Evolutionary conservation across 257 asterid species (phyloP), one percentile per base, ranked within the genome.

Genomic region (Primulina huaijiensis): DNA sequence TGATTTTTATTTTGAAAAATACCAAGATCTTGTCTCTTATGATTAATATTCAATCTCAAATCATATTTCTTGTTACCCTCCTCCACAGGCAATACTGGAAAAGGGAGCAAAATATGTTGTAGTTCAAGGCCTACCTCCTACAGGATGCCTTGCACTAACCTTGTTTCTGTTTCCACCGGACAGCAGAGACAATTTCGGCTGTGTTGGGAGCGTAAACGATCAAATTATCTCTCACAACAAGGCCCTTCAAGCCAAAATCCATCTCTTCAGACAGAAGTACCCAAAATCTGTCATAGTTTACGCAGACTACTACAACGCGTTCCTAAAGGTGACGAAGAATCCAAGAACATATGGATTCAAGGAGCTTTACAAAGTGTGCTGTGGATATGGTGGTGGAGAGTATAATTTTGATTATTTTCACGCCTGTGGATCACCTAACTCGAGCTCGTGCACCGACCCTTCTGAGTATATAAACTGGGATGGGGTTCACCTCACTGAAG

Each of bases 401-500:
- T 86, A 78, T 76, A 88, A 86, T 30, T 86, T 86, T 31, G 84
- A 90, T 60, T 6, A 81, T 0, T 75, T 86, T 46, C 66, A 56
- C 55, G 59, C 88, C 0, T 90, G 97, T 55, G 97, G 95, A 1
- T 68, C 89, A 0, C 72, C 75, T 0, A 17, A 60, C 23, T 63
- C 95, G 1, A 63, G 62, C 29, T 72, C 86, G 25, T 90, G 97
- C 62, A 16, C 40, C 1, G 56, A 84, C 69, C 95, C 97, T 0
- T 71, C 76, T 5, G 70, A 74, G 83, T 90, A 84, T 31, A 65
- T 88, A 6, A 90, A 90, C 33, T 90, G 97, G 97, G 97, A 90
- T 40, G 97, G 97, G 17, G 97, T 86, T 57, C 95, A 90, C 76
- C 82, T 88, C 62, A 90, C 97, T 1, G 95, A 90, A 62, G 90